Conservation (phyloP, 2,329 filamentous ascomycete species). For the Pseudogymnoascus sp. region DNA sequence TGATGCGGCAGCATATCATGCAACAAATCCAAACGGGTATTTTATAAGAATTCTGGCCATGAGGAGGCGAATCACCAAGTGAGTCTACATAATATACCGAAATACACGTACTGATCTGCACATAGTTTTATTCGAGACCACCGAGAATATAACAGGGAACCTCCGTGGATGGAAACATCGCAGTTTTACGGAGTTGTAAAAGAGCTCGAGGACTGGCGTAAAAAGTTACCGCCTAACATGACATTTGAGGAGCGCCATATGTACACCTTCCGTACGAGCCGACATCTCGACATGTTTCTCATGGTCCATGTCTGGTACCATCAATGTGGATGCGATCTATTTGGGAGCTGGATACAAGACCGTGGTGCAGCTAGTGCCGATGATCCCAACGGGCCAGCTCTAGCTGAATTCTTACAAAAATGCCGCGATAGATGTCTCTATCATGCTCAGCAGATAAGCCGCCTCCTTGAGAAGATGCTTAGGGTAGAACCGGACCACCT, state of each 20-base stretch:
- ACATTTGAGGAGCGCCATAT: slow-evolving; percentile 8
- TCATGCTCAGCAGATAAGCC: slow-evolving; percentile 4
- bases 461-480: slow-evolving; percentile 2
- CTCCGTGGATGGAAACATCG: slow-evolving; percentile 3
- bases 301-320: slow-evolving; percentile 11
- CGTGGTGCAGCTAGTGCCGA: slow-evolving; percentile 15
- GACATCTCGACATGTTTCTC: slow-evolving; percentile 11
- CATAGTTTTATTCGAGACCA: background rate
- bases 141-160: background rate
- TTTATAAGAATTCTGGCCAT: slow-evolving; percentile 8
- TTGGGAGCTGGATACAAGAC: slow-evolving; percentile 15
- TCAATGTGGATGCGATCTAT: slow-evolving; percentile 1
- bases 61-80: slow-evolving; percentile 8
- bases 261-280: slow-evolving; percentile 7
- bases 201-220: slow-evolving; percentile 9
- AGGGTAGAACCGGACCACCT: slow-evolving; percentile 5
- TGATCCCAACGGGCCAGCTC: slow-evolving; percentile 11
- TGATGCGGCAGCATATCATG: background rate
- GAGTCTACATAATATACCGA: background rate
- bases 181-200: background rate
- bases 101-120: background rate
- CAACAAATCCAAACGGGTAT: slow-evolving; percentile 9
- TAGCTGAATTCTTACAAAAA: slow-evolving; percentile 5
- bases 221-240: background rate
- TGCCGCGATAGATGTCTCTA: background rate